Base-by-base conservation (phyloP, 2,329 filamentous ascomycete genomes). In the Neophaeococcomyces aloes region DNA sequence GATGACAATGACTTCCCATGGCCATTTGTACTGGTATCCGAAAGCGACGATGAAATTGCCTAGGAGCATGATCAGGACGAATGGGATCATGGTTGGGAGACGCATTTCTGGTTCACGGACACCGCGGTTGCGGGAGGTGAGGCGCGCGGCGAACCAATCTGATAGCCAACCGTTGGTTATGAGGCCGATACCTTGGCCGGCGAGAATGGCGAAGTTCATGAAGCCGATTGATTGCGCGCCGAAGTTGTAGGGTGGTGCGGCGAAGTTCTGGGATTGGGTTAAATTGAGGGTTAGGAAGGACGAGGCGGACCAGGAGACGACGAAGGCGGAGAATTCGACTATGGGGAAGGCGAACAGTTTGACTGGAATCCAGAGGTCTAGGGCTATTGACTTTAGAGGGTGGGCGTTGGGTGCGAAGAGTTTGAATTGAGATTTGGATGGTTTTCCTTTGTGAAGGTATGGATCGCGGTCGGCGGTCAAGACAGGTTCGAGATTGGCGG, bases 261-360 rank as follows among this genome's bases (percentile, higher is more conserved):
- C 68, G 46, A 78, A 74, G 10, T 65, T 68, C 56, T 76, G 71
- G 7, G 65, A 67, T 45, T 68, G 72, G 0, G 75, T 79, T n/a
- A 81, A 63, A 58, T 81, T 81, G 54, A 80, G 54, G 2, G 70
- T 72, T 36, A 81, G 61, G 59, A 79, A 78, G 17, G 62, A 69
- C 32, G 67, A 72, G 43, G 74, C 75, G 7, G 66, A 68, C 74
- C 75, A 81, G 18, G 71, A 75, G 5, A 79, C 74, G 19, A 78
- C 69, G 51, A 81, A 80, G 13, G 74, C 68, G 1, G 77, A 67
- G 45, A 78, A 76, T 49, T 79, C 70, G 32, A 81, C 71, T 45
- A 81, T 80, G 0, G 78, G 78, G 57, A 76, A 81, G 0, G 66
- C 52, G 55, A 78, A 72, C 1, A 81, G 63, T 52, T 79, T 77